Evolutionary conservation across 306 rosid genomes (phyloP).

Genomic region (Prosopis cineraria): DNA sequence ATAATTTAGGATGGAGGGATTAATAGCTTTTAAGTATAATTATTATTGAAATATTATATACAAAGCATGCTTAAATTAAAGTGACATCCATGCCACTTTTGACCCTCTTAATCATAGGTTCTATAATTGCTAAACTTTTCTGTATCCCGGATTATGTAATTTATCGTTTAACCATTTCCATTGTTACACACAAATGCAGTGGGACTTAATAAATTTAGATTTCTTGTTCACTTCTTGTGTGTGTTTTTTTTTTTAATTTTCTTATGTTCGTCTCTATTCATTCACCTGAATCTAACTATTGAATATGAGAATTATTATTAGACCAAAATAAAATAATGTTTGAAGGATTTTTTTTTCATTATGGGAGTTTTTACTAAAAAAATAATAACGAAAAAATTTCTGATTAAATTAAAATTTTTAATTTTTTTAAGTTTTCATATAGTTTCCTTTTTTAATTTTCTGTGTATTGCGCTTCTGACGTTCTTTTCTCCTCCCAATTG

Average conservation of each 20-base stretch:
- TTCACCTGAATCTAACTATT: background rate
- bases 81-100: too few species aligned
- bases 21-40: background rate
- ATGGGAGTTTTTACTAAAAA: background rate
- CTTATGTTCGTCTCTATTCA: background rate
- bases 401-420: too few species aligned
- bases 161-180: background rate
- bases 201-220: background rate
- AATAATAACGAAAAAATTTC: too few species aligned
- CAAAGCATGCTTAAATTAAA: conserved; percentile 28
- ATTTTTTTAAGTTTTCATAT: background rate
- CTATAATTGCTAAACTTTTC: conserved; percentile 55
- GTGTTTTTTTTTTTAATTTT: too few species aligned
- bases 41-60: conserved; percentile 25
- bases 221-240: too few species aligned
- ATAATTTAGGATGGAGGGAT: too few species aligned
- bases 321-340: too few species aligned
- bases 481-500: too few species aligned
- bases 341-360: background rate
- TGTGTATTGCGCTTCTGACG: too few species aligned
- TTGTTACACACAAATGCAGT: background rate
- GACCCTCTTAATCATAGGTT: conserved; percentile 66
- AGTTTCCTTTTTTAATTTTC: background rate
- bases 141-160: conserved; percentile 34
- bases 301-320: too few species aligned